These are phyloP conservation scores for Xerocomus spinulosus DNA, from an alignment of 768 basidiomycete species.

Conservation along the genomic window DNA sequence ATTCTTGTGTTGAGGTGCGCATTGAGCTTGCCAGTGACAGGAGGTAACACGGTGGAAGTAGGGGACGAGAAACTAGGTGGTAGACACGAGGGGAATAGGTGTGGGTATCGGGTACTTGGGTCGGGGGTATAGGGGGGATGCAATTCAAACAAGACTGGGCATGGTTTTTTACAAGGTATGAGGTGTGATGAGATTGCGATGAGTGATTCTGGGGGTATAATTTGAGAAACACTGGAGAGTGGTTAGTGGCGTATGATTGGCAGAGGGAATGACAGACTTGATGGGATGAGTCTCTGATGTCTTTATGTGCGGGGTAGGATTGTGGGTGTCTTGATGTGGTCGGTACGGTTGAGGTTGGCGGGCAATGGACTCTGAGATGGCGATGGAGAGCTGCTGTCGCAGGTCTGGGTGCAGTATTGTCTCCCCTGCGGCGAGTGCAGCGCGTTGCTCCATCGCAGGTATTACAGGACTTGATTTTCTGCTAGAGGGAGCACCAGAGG, in stretches of 20 bases:
- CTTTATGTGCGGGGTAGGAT: conserved; percentile 38
- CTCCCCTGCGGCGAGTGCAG: conserved; percentile 18
- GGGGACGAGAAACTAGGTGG: too few species aligned
- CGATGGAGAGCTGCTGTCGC: conserved; percentile 48
- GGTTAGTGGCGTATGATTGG: neutral
- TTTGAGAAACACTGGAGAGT: conserved; percentile 44
- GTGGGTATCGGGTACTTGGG: conserved; percentile 37
- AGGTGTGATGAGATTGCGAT: conserved; percentile 38
- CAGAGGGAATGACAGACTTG: conserved; percentile 48
- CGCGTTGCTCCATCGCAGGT: conserved; percentile 22
- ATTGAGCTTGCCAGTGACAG: conserved; percentile 22
- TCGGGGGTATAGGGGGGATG: conserved; percentile 32
- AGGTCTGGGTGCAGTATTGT: conserved; percentile 27
- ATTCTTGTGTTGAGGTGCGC: conserved; percentile 19
- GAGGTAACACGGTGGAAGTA: too few species aligned
- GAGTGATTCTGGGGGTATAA: conserved; percentile 50
- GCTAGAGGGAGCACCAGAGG: neutral
- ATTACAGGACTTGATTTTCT: conserved; percentile 10
- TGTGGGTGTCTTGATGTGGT: neutral
- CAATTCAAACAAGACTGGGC: conserved; percentile 35
- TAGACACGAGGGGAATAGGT: conserved; percentile 39
- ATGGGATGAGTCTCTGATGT: conserved; percentile 82
- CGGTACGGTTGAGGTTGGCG: neutral
- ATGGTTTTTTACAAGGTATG: conserved; percentile 12
- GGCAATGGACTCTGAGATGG: conserved; percentile 45